Base-by-base conservation (phyloP, 306 rosid species). In the Mucuna pruriens region DNA sequence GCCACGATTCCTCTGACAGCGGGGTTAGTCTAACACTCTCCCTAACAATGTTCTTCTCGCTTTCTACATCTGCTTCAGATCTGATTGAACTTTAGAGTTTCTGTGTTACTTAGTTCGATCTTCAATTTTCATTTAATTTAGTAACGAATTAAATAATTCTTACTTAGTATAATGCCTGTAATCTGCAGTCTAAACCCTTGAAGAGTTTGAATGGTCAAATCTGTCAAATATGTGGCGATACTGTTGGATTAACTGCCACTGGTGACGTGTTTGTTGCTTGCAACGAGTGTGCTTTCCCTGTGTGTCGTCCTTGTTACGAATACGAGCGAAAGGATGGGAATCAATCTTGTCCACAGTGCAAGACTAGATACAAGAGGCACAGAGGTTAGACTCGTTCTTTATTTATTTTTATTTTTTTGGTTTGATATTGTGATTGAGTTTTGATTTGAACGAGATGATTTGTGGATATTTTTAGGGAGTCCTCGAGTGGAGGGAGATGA, bases 231-330 rank as follows among this genome's bases (percentile, higher is more conserved):
- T 96, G 99, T 70, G 97, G 94, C 26, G 99, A 92, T 77, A 80
- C 87, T 44, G 98, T 94, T 74, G 98, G 97, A 68, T 85, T 81
- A 33, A 87, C 96, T 7, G 87, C 91, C 54, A 61, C 87, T 4
- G 97, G 97, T n/a, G 99, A 96, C 64, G 87, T 91, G 23, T 96
- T 96, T 88, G 99, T 92, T 68, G 98, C 98, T 77, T 96, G 99
- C 86, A 92, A 93, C 61, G 99, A 96, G 87, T 96, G 99, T 77
- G 99, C 94, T 2, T 96, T 90, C 83, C 99, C 99, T 7, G 97
- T 96, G 73, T 96, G 99, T 62, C 91, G 97, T 57, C 91, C 94
- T 66, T 96, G 99, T 74, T 96, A 96, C 65, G 99, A 93, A 83
- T 96, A 96, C 19, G 98, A 93, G 83, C 87, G 98, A 20, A 93